Evolutionary conservation across 2,329 filamentous ascomycete genomes (phyloP).

Genomic region (Aaosphaeria arxii): DNA sequence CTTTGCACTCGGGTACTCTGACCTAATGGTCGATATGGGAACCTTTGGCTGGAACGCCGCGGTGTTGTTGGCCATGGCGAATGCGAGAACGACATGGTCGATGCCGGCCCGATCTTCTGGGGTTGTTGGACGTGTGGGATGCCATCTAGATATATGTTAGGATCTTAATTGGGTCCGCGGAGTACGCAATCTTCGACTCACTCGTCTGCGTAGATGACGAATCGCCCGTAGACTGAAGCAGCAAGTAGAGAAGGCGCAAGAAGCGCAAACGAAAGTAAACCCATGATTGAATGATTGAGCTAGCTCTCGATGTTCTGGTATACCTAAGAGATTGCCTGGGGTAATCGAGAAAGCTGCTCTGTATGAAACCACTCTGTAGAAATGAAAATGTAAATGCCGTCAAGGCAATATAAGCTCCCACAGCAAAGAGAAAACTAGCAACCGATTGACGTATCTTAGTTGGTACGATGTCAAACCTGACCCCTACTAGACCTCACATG

Average conservation of each 20-base stretch:
- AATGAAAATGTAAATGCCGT: neutral
- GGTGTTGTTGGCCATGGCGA: conserved; percentile 40
- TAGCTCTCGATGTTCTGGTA: neutral
- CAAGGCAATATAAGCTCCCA: too few relatives aligned
- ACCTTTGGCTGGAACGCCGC: conserved; percentile 54
- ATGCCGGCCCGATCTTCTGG: conserved; percentile 29
- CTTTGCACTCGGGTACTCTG: conserved; percentile 57
- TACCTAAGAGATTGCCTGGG: too few relatives aligned
- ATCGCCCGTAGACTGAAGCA: conserved; percentile 18
- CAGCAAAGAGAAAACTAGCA: too few relatives aligned
- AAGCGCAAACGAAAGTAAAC: conserved; percentile 10
- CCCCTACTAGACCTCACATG: too few relatives aligned
- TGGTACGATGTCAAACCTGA: too few relatives aligned
- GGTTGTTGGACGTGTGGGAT: conserved; percentile 25
- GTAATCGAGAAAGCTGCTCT: neutral
- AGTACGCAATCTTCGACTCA: conserved; percentile 11
- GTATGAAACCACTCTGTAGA: neutral
- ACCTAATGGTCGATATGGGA: conserved; percentile 49
- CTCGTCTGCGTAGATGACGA: conserved; percentile 33
- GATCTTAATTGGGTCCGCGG: neutral
- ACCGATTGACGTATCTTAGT: too few relatives aligned
- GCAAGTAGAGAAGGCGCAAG: conserved; percentile 12
- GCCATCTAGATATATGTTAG: conserved; percentile 20
- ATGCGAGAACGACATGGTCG: conserved; percentile 35
- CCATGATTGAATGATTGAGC: conserved; percentile 14